A percentile compares a stretch with the other conserved stretches of the same genome.
These are phyloP conservation scores for Cryptococcus wingfieldii DNA, from an alignment of 1,284 basidiomycete species.

Conservation along the genomic window DNA sequence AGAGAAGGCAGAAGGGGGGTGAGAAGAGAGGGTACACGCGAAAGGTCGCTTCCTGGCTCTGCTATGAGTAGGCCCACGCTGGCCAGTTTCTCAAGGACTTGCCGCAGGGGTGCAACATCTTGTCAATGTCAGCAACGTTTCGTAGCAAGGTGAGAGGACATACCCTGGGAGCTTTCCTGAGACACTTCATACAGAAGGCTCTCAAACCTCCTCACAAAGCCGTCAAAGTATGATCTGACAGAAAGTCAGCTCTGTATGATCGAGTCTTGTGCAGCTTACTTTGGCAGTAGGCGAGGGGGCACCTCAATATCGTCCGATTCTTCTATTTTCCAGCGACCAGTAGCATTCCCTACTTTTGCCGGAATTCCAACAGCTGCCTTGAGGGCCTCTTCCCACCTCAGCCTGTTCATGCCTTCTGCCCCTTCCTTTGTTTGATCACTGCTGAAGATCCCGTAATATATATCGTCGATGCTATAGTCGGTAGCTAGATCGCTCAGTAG, in stretches of 20 bases:
- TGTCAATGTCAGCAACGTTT: neutral
- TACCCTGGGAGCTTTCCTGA: constrained; percentile 44
- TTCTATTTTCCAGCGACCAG: constrained; percentile 47
- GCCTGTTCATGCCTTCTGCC: constrained; percentile 11
- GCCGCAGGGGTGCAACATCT: constrained; percentile 13
- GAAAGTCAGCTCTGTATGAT: constrained; percentile 1
- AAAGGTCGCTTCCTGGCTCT: neutral
- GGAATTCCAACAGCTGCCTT: constrained; percentile 27
- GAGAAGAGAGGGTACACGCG: constrained; percentile 27
- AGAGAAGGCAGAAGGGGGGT: constrained; percentile 31
- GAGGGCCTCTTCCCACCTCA: constrained; percentile 42
- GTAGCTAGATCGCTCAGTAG: constrained; percentile 57
- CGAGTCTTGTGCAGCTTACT: constrained; percentile 12
- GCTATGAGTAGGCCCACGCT: constrained; percentile 29
- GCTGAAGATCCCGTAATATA: constrained; percentile 56
- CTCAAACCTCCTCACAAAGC: constrained; percentile 48
- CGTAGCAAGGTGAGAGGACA: neutral
- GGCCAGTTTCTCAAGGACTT: constrained; percentile 28
- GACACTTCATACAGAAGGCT: constrained; percentile 50
- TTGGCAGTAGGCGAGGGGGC: constrained; percentile 22
- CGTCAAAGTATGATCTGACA: constrained; percentile 56
- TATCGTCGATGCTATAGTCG: constrained; percentile 64
- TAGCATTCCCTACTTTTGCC: constrained; percentile 40
- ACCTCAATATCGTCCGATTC: constrained; percentile 22
- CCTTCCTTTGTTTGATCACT: constrained; percentile 21